These are phyloP conservation scores for Urtica urens DNA, from an alignment of 306 rosid genomes.

Conservation along the genomic window DNA sequence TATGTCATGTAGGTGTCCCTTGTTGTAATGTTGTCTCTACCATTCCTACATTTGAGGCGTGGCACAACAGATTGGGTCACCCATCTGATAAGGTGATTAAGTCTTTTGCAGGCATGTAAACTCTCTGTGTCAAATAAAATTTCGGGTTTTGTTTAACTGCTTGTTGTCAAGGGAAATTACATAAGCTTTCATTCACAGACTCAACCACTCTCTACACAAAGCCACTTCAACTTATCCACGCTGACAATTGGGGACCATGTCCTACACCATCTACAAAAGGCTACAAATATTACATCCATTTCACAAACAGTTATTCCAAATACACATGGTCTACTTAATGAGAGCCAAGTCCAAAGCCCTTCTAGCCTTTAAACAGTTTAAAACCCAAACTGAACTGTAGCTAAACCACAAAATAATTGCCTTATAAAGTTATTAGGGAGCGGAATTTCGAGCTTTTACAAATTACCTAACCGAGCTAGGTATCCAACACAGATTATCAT, in stretches of 20 bases:
- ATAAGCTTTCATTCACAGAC: background rate
- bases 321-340: background rate
- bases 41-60: background rate
- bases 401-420: no score
- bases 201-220: background rate
- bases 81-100: background rate
- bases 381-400: no score
- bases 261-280: background rate
- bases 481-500: no score
- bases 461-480: no score
- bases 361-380: background rate
- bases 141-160: background rate
- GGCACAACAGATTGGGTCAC: background rate
- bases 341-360: background rate
- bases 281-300: background rate
- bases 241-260: background rate
- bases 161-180: background rate
- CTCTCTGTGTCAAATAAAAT: background rate
- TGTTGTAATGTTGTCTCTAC: no score
- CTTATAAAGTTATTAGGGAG: no score
- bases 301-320: background rate
- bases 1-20: no score
- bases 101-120: background rate
- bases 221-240: background rate
- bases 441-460: no score